A percentile compares a stretch with the other conserved stretches of the same genome.
Evolutionary conservation across 2,329 filamentous ascomycete genomes (phyloP).

Genomic region (Rhexocercosporidium sp.): DNA sequence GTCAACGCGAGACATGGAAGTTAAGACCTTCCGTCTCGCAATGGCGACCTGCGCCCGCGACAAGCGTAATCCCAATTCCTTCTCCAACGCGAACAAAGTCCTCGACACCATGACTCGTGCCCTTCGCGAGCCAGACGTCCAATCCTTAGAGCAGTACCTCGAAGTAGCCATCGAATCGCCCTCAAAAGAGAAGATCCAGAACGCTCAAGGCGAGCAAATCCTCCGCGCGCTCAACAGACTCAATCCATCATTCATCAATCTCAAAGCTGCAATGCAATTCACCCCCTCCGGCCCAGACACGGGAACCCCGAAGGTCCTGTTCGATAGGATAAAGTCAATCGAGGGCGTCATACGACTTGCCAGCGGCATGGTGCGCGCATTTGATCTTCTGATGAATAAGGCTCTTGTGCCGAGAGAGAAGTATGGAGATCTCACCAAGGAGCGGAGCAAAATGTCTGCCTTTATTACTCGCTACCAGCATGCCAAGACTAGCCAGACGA

Average conservation of each 20-base stretch:
- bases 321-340: slow-evolving; percentile 14
- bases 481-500: not conserved
- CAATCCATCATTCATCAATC: slow-evolving; percentile 35
- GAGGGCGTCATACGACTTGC: slow-evolving; percentile 35
- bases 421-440: slow-evolving; percentile 35
- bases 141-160: slow-evolving; percentile 60
- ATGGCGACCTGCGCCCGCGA: slow-evolving; percentile 78
- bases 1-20: slow-evolving; percentile 50
- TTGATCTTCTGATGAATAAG: slow-evolving; percentile 39
- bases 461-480: slow-evolving; percentile 23
- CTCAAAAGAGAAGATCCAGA: slow-evolving; percentile 44
- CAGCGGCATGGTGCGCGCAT: slow-evolving; percentile 42
- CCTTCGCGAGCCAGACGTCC: slow-evolving; percentile 54
- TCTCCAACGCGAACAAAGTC: slow-evolving; percentile 68
- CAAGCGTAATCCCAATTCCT: slow-evolving; percentile 73
- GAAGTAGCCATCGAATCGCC: slow-evolving; percentile 52
- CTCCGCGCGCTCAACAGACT: slow-evolving; percentile 55
- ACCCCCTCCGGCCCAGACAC: slow-evolving; percentile 20
- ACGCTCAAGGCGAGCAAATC: slow-evolving; percentile 56
- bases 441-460: slow-evolving; percentile 45
- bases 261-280: slow-evolving; percentile 36
- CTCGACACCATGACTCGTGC: slow-evolving; percentile 65
- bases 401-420: slow-evolving; percentile 35
- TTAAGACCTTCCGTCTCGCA: slow-evolving; percentile 70
- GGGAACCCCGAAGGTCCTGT: slow-evolving; percentile 1